phyloP scores from a whole-genome alignment of 2,329 filamentous ascomycete species.

The Akanthomyces dipterigenus region DNA sequence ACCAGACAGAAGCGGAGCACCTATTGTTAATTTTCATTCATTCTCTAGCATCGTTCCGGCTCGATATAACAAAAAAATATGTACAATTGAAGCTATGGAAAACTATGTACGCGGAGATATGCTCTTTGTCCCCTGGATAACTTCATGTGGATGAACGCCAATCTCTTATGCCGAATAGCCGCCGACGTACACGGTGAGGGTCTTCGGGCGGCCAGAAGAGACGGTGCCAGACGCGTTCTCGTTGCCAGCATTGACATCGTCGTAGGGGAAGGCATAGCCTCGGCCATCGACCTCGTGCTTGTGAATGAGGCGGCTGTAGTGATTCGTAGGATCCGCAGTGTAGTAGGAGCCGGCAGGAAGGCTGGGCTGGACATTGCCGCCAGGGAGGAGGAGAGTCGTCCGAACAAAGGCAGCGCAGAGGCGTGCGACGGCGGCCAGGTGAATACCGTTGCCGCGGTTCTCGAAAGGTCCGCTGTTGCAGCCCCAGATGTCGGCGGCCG shows the following conservation, averaged over 20 bases:
- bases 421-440: constrained; percentile 37
- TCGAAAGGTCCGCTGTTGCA: constrained; percentile 44
- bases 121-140: background rate
- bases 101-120: background rate
- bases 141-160: too few relatives aligned
- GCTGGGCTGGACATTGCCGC: constrained; percentile 40
- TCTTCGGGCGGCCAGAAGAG: constrained; percentile 18
- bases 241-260: constrained; percentile 56
- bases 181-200: constrained; percentile 25
- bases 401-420: constrained; percentile 46
- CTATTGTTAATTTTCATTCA: too few relatives aligned
- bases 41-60: too few relatives aligned
- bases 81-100: background rate
- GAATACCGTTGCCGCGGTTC: constrained; percentile 29
- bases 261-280: constrained; percentile 62
- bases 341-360: constrained; percentile 37
- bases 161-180: background rate
- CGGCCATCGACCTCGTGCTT: constrained; percentile 49
- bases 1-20: too few relatives aligned
- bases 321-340: constrained; percentile 36
- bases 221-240: constrained; percentile 41
- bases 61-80: too few relatives aligned
- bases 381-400: constrained; percentile 37
- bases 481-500: constrained; percentile 40
- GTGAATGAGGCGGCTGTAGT: constrained; percentile 57